Conservation (phyloP, 129 eudicot genomes). For the Centaurea solstitialis region DNA sequence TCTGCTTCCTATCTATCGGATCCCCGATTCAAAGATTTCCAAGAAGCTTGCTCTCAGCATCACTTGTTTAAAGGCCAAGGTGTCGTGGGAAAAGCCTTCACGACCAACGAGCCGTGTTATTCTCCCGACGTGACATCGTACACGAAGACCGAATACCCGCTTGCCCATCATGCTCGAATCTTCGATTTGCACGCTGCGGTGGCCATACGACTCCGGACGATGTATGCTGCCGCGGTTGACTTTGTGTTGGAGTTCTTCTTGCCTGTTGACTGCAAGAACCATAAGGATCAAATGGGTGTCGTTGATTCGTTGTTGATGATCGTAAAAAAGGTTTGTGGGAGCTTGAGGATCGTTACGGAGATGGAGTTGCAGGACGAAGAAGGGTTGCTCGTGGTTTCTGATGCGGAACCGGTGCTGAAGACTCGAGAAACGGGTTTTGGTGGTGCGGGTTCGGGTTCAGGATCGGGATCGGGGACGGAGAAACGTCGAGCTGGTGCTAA, state of each 20-base stretch:
- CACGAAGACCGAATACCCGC: slow-evolving; percentile 81
- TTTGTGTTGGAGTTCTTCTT: slow-evolving; percentile 92
- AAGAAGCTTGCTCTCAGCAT: slow-evolving; percentile 92
- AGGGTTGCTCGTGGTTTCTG: slow-evolving; percentile 27
- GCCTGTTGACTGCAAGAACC: slow-evolving; percentile 57
- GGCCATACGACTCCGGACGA: slow-evolving; percentile 81
- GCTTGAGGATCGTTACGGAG: slow-evolving; percentile 62
- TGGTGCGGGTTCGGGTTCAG: slow-evolving; percentile 21
- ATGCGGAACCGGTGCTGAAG: slow-evolving; percentile 13
- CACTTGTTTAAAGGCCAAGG: slow-evolving; percentile 89
- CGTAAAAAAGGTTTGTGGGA: slow-evolving; percentile 60
- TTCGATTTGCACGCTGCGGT: slow-evolving; percentile 77
- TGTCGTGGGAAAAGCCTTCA: slow-evolving; percentile 76
- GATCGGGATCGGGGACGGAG: slow-evolving; percentile 49
- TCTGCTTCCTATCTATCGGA: slow-evolving; percentile 64
- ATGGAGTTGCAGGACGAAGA: slow-evolving; percentile 69
- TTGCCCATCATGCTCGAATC: slow-evolving; percentile 84
- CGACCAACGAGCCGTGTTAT: slow-evolving; percentile 69
- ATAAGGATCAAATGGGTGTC: slow-evolving; percentile 54
- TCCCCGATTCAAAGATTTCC: slow-evolving; percentile 50
- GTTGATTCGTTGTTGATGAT: slow-evolving; percentile 58
- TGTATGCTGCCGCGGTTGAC: slow-evolving; percentile 53
- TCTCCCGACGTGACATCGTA: slow-evolving; percentile 61
- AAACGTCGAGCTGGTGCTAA: slow-evolving; percentile 60
- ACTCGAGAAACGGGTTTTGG: slow-evolving; percentile 20